Percentiles rank a stretch among this genome's conserved stretches.
Conservation (phyloP, 495 filamentous ascomycete genomes). For the Xylaria bambusicola region DNA sequence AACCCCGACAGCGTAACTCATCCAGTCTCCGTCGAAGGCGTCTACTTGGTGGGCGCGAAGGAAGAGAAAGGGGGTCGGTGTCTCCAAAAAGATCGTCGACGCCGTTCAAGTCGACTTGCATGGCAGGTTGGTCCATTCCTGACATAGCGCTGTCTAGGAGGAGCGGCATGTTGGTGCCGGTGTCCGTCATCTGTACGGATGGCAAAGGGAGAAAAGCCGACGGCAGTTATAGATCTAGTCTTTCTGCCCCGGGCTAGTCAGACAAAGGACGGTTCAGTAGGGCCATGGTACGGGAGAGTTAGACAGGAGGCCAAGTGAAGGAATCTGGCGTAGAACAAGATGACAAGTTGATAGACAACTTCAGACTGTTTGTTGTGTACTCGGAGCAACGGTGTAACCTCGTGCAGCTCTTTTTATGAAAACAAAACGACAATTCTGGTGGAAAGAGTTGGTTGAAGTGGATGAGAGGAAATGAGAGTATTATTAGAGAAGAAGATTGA, state of each 20-base stretch:
- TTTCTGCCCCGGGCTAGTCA: neutral
- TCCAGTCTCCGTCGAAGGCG: slow-evolving; percentile 72
- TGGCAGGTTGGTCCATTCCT: slow-evolving; percentile 38
- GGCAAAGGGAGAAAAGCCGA: neutral
- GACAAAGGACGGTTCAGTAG: neutral
- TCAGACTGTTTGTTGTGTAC: too few relatives aligned
- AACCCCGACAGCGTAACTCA: slow-evolving; percentile 76
- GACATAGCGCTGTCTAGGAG: slow-evolving; percentile 34
- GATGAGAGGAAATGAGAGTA: too few relatives aligned
- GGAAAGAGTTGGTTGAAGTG: too few relatives aligned
- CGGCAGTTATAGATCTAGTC: neutral
- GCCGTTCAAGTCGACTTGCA: slow-evolving; percentile 72
- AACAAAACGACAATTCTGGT: too few relatives aligned
- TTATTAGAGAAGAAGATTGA: too few relatives aligned
- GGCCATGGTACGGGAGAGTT: neutral
- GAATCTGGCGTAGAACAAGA: too few relatives aligned
- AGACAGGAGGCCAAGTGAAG: neutral
- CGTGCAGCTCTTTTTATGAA: too few relatives aligned
- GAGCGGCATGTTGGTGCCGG: slow-evolving; percentile 41
- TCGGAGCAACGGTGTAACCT: too few relatives aligned
- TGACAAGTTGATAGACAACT: too few relatives aligned
- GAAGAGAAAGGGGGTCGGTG: slow-evolving; percentile 57
- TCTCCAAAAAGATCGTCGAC: slow-evolving; percentile 79
- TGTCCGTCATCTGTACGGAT: slow-evolving; percentile 26
- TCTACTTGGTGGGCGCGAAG: slow-evolving; percentile 58